Conservation (phyloP, 2,329 filamentous ascomycete genomes). For the Penicillium sp. region DNA sequence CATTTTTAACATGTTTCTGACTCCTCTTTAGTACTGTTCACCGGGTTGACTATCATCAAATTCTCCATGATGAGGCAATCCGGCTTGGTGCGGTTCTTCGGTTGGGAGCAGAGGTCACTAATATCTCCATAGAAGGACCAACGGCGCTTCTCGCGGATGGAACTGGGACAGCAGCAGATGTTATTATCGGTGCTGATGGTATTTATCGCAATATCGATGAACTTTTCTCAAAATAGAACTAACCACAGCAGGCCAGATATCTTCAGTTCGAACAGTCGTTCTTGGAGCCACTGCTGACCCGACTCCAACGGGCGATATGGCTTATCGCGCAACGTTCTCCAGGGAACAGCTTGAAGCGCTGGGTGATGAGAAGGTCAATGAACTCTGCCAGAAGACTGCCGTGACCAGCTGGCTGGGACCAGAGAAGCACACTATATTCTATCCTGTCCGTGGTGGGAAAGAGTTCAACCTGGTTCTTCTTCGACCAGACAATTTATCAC, state of each 20-base stretch:
- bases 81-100: background rate
- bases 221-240: background rate
- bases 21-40: background rate
- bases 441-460: slow-evolving; percentile 58
- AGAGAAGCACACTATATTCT: slow-evolving; percentile 61
- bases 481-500: slow-evolving; percentile 55
- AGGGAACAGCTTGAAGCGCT: background rate
- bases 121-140: background rate
- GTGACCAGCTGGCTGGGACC: slow-evolving; percentile 66
- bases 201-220: background rate
- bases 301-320: background rate
- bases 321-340: background rate
- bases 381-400: background rate
- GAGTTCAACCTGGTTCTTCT: slow-evolving; percentile 67
- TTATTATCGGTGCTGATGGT: background rate
- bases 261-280: background rate
- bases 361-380: background rate
- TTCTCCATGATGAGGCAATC: background rate
- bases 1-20: background rate
- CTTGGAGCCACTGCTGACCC: background rate
- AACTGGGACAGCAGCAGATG: background rate
- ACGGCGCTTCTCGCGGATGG: background rate
- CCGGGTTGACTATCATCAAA: background rate
- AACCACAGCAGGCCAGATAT: background rate
- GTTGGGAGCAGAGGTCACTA: background rate